phyloP scores from a whole-genome alignment of 176 grass and related monocot genomes.

The Olyra latifolia region DNA sequence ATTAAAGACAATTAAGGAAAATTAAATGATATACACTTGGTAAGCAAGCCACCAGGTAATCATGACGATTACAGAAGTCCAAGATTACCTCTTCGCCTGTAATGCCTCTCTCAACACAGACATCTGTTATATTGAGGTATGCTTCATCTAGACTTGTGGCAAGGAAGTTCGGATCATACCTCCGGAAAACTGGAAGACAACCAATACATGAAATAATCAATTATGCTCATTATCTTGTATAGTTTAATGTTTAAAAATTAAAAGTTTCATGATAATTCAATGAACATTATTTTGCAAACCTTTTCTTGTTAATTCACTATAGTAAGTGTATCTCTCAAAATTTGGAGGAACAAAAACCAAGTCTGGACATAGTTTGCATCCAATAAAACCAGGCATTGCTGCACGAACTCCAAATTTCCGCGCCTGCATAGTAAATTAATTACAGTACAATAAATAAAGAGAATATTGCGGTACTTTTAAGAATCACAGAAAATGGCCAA shows the following conservation, averaged over 20 bases:
- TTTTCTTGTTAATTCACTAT: slow-evolving; percentile 87
- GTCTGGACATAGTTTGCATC: slow-evolving; percentile 80
- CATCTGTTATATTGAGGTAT: slow-evolving; percentile 71
- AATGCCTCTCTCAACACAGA: slow-evolving; percentile 68
- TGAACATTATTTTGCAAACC: slow-evolving; percentile 49
- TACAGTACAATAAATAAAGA: slow-evolving; percentile 19
- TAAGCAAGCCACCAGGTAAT: background rate
- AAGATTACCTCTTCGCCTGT: slow-evolving; percentile 67
- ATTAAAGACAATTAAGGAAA: background rate
- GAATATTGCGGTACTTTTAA: background rate
- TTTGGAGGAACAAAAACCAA: slow-evolving; percentile 90
- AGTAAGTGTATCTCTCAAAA: slow-evolving; percentile 88
- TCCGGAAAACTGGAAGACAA: slow-evolving; percentile 62
- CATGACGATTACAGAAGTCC: slow-evolving; percentile 2
- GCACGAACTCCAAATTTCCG: slow-evolving; percentile 92
- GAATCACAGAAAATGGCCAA: background rate
- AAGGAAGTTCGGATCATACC: slow-evolving; percentile 81
- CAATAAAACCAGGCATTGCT: slow-evolving; percentile 99
- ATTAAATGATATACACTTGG: background rate
- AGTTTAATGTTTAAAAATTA: slow-evolving; percentile 13
- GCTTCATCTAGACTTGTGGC: slow-evolving; percentile 94
- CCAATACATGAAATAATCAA: slow-evolving; percentile 32
- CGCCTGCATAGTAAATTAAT: slow-evolving; percentile 58
- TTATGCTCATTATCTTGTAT: background rate
- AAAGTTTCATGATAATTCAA: slow-evolving; percentile 10